Conservation (phyloP, 2,329 filamentous ascomycete genomes). For the Aspergillus sojae region DNA sequence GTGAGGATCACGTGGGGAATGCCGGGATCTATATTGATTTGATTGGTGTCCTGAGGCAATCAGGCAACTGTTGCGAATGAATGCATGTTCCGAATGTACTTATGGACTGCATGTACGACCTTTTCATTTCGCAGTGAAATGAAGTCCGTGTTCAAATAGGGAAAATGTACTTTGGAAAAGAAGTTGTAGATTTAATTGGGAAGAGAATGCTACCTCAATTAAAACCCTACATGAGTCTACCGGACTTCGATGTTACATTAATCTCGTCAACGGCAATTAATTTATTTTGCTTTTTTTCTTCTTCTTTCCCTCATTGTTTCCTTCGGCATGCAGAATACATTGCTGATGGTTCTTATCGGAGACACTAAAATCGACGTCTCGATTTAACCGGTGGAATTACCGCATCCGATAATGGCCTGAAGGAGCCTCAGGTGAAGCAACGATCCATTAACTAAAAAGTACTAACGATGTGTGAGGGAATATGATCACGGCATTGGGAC, state of each 20-base stretch:
- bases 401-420: background rate
- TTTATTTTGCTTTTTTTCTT: background rate
- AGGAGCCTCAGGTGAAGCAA: background rate
- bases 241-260: background rate
- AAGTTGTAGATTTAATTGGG: background rate
- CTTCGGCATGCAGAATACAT: background rate
- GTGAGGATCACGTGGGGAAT: slow-evolving; percentile 15
- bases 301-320: background rate
- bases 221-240: background rate
- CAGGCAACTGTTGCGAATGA: background rate
- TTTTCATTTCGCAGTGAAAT: background rate
- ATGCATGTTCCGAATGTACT: background rate
- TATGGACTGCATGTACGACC: background rate
- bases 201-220: background rate
- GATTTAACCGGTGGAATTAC: slow-evolving; percentile 1
- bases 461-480: background rate
- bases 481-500: background rate
- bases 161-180: background rate
- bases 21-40: background rate
- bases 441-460: background rate
- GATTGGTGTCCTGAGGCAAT: slow-evolving; percentile 3
- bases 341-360: background rate
- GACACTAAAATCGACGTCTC: background rate
- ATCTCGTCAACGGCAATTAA: background rate
- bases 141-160: slow-evolving; percentile 1